phyloP scores from a whole-genome alignment of 2,329 filamentous ascomycete species.

The Verticillium zaregamsianum region DNA sequence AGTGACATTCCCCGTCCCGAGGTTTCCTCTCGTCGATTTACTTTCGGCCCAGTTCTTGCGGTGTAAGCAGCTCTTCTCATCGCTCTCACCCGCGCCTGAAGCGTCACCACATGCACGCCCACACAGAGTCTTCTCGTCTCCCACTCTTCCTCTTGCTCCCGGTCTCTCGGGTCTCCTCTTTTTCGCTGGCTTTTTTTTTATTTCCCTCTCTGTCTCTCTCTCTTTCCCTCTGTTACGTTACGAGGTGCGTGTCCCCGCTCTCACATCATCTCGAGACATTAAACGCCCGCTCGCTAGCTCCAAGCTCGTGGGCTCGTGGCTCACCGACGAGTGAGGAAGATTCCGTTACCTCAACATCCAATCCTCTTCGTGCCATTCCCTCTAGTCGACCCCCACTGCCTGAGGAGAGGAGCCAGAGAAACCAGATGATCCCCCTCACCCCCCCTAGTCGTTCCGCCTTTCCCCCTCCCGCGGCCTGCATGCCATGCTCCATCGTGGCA shows the following conservation, averaged over 20 bases:
- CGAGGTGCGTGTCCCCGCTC: background rate
- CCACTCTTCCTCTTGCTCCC: background rate
- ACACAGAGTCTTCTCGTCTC: background rate
- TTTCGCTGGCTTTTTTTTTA: background rate
- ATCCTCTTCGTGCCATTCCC: background rate
- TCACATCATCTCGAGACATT: background rate
- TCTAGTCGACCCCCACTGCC: background rate
- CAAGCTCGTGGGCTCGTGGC: background rate
- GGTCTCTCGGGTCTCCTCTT: background rate
- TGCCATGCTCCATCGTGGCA: constrained; percentile 1
- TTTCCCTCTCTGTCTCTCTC: background rate
- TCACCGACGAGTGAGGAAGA: background rate
- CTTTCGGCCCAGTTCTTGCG: background rate
- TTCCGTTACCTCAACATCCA: background rate
- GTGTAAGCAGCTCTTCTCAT: background rate
- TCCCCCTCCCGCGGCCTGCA: background rate
- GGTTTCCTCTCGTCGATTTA: background rate
- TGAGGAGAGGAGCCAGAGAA: background rate
- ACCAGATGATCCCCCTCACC: too few species aligned
- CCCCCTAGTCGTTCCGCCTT: background rate
- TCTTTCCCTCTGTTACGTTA: background rate
- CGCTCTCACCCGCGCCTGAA: too few species aligned
- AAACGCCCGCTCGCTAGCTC: background rate
- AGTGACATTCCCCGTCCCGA: background rate
- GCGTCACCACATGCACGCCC: too few species aligned